Percentiles rank a stretch among this genome's conserved stretches.
phyloP scores from a whole-genome alignment of 1,139 yeast genomes.

The Scheffersomyces quercinus region DNA sequence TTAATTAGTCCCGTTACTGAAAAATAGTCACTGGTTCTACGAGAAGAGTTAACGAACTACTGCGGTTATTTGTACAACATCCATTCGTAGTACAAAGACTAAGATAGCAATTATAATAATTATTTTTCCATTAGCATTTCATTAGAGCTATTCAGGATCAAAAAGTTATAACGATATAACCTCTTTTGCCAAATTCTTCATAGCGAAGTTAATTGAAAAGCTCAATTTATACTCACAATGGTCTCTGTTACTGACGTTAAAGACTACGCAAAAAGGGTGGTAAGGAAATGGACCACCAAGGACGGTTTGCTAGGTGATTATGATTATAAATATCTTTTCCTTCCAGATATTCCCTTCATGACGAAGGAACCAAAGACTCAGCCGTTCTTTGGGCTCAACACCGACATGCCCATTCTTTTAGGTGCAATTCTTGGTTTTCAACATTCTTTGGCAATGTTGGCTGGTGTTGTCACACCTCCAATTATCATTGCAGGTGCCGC shows the following conservation, averaged over 20 bases:
- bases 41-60: too few relatives aligned
- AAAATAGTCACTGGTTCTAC: too few relatives aligned
- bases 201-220: background rate
- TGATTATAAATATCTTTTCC: conserved; percentile 74
- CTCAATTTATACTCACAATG: background rate
- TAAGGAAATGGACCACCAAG: conserved; percentile 58
- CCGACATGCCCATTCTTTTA: conserved; percentile 74
- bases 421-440: conserved; percentile 82
- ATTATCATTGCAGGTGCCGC: conserved; percentile 64
- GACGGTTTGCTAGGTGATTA: conserved; percentile 84
- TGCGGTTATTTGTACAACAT: too few relatives aligned
- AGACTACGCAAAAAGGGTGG: conserved; percentile 20
- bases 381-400: conserved; percentile 79
- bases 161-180: conserved; percentile 4
- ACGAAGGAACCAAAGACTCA: conserved; percentile 52
- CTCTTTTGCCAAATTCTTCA: background rate
- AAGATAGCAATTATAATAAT: background rate
- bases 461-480: conserved; percentile 89
- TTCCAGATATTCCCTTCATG: conserved; percentile 73
- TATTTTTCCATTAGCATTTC: background rate
- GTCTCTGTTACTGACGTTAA: conserved; percentile 9
- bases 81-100: background rate
- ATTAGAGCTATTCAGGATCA: conserved; percentile 2
- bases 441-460: conserved; percentile 86
- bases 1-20: too few relatives aligned